Conservation (phyloP, 2,329 filamentous ascomycete genomes). For the Beauveria sp. region DNA sequence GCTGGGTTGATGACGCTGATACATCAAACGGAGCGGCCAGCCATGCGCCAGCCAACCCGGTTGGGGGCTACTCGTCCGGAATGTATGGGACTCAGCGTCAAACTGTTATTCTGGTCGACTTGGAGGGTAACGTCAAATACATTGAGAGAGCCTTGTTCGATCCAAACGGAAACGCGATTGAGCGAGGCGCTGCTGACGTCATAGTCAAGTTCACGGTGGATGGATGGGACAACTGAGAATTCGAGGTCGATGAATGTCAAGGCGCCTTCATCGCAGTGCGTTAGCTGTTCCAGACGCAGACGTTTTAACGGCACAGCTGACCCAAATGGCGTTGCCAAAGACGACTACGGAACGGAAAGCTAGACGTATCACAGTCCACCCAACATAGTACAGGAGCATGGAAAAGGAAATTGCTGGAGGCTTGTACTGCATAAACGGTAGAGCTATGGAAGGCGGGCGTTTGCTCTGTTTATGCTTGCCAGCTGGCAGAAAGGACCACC, state of each 20-base stretch:
- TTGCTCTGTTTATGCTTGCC: background rate
- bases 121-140: slow-evolving; percentile 53
- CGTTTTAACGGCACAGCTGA: background rate
- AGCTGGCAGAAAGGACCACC: background rate
- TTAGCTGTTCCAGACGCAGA: no score
- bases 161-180: slow-evolving; percentile 45
- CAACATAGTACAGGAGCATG: background rate
- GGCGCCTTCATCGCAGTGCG: no score
- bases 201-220: slow-evolving; percentile 50
- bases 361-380: background rate
- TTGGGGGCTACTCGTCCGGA: slow-evolving; percentile 45
- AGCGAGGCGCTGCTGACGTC: slow-evolving; percentile 47
- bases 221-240: slow-evolving; percentile 34
- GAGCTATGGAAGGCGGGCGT: background rate
- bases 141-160: slow-evolving; percentile 55
- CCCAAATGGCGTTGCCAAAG: background rate
- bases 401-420: background rate
- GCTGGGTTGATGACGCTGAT: background rate
- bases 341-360: background rate
- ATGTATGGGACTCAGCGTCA: slow-evolving; percentile 60
- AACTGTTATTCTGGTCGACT: slow-evolving; percentile 54
- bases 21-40: slow-evolving; percentile 25
- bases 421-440: background rate
- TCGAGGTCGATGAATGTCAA: no score
- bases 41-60: slow-evolving; percentile 5